phyloP scores from a whole-genome alignment of 371 early-diverging fungal species.

The Phascolomyces articulosus region DNA sequence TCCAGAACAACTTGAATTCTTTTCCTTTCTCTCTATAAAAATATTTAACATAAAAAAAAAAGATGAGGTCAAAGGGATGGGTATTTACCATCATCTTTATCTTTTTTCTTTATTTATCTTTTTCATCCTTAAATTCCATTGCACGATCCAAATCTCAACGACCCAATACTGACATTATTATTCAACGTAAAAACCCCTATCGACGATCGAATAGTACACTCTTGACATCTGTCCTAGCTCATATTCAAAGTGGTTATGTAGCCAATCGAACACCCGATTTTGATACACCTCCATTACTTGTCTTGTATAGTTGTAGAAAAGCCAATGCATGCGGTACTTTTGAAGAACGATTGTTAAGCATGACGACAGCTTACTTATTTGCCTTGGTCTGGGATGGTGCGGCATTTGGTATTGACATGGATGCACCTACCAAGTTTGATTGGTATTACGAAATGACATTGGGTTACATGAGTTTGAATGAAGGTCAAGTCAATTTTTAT shows the following conservation, averaged over 20 bases:
- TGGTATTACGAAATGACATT: conserved; percentile 41
- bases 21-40: neutral
- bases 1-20: too few species aligned
- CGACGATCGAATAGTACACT: conserved; percentile 14
- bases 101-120: conserved; percentile 14
- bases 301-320: conserved; percentile 29
- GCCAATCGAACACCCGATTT: conserved; percentile 46
- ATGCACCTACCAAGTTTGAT: conserved; percentile 30
- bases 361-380: conserved; percentile 40
- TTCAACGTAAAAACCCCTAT: conserved; percentile 14
- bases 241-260: conserved; percentile 41
- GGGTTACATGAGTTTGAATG: conserved; percentile 31
- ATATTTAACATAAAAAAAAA: conserved; percentile 39
- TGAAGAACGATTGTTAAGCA: conserved; percentile 31
- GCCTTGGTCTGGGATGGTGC: conserved; percentile 41
- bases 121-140: conserved; percentile 15
- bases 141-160: conserved; percentile 4
- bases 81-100: conserved; percentile 11
- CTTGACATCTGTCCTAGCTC: conserved; percentile 37
- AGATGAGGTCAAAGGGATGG: conserved; percentile 21
- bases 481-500: conserved; percentile 35
- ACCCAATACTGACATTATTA: conserved; percentile 10
- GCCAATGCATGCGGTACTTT: conserved; percentile 28
- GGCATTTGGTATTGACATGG: conserved; percentile 44
- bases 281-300: conserved; percentile 44